Evolutionary conservation across 1,284 basidiomycete genomes (phyloP).

Genomic region (Tilletia indica): DNA sequence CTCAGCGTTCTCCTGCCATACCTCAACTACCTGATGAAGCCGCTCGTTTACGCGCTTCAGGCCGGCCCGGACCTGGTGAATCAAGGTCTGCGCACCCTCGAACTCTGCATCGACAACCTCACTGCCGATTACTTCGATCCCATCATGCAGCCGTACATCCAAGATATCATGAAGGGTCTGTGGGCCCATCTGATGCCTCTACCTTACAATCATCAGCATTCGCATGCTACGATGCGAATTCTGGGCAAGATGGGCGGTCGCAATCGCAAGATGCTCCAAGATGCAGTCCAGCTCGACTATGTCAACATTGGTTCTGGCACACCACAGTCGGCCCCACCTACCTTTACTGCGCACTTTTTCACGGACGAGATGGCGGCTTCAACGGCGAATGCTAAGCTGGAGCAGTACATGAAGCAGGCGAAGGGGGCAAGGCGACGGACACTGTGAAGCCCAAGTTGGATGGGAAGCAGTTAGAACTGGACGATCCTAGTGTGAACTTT

Average conservation of each 20-base stretch:
- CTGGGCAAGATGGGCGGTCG: slow-evolving; percentile 94
- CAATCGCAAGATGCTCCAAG: slow-evolving; percentile 76
- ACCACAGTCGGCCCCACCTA: slow-evolving; percentile 22
- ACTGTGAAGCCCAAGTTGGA: not conserved
- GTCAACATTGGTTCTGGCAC: slow-evolving; percentile 16
- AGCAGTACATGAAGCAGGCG: not conserved
- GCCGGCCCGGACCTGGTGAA: slow-evolving; percentile 80
- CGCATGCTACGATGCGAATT: slow-evolving; percentile 93
- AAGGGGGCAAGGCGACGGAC: not conserved
- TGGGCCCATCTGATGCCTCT: slow-evolving; percentile 71
- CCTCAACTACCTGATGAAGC: slow-evolving; percentile 93
- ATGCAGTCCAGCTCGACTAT: slow-evolving; percentile 76
- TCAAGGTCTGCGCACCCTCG: slow-evolving; percentile 92
- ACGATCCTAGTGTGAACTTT: slow-evolving; percentile 12
- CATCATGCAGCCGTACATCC: slow-evolving; percentile 72
- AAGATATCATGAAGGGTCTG: slow-evolving; percentile 87
- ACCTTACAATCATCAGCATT: slow-evolving; percentile 84
- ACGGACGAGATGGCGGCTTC: slow-evolving; percentile 10
- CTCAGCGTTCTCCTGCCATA: slow-evolving; percentile 94
- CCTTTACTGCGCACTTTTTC: slow-evolving; percentile 33
- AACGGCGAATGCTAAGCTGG: not conserved
- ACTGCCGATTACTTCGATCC: slow-evolving; percentile 98
- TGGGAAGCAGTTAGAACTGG: slow-evolving; percentile 19
- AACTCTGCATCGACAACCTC: slow-evolving; percentile 98
- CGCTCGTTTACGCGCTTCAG: slow-evolving; percentile 84